Evolutionary conservation across 352 stramenopile genomes (phyloP), one percentile per base, ranked within the genome.

Genomic region (Phytopythium montanum): DNA sequence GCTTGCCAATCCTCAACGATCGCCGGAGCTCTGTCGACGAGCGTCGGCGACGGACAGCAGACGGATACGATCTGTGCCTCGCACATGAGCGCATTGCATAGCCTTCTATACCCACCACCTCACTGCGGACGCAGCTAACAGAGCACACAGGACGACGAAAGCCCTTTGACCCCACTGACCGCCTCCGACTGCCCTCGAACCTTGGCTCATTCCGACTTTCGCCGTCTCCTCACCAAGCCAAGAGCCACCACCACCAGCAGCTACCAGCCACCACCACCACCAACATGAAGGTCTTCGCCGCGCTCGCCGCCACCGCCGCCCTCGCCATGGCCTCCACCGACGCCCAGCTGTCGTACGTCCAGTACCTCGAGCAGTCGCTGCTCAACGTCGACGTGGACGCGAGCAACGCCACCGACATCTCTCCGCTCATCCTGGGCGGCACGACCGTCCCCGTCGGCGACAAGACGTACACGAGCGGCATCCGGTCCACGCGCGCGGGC

Each of bases 391-490:
- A n/a, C n/a, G n/a, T n/a, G n/a, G n/a, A n/a, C n/a, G n/a, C 7
- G 23, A 34, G 9, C 46, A 53, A 53, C 46, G 25, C 18, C 25
- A 26, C 46, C 5, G 8, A 52, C 14, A 59, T 49, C 39, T 31
- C 70, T 38, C 66, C 72, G 18, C 54, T 79, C 13, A 83, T 86
- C 45, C 61, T 81, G n/a, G 64, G 68, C 21, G 75, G 71, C 55
- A 64, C 57, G 3, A 68, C 75, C 28, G 73, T 85, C 2, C 69
- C 75, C 25, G 49, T 62, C 1, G 76, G 76, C 1, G 69, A 65
- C 39, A 79, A 82, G 63, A 85, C 70, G 46, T 88, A 84, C 65
- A 77, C 69, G 2, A 71, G 59, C 9, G 76, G 76, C 31, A 60
- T 86, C 18, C 76, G 76, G 25, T n/a, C 48, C 29, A 72, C 71